A percentile compares a stretch with the other conserved stretches of the same genome.
These are phyloP conservation scores for Plantago major DNA, from an alignment of 257 asterid species.

Conservation along the genomic window DNA sequence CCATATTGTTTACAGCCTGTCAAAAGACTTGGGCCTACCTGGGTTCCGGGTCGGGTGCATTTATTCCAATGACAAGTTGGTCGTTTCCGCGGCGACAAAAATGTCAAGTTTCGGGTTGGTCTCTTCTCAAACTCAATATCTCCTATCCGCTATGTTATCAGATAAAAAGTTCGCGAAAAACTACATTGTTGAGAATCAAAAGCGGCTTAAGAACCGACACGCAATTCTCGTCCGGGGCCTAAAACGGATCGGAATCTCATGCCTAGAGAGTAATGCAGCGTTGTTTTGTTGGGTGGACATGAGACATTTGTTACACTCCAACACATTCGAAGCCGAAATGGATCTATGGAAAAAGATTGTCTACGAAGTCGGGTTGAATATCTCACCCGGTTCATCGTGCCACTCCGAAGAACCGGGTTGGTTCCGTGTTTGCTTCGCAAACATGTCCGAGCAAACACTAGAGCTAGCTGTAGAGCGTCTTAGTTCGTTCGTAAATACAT, in stretches of 20 bases:
- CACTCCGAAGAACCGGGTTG: constrained; percentile 85
- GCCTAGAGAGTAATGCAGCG: constrained; percentile 66
- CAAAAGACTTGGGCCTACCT: constrained; percentile 85
- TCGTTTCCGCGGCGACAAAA: constrained; percentile 73
- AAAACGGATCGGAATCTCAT: constrained; percentile 37
- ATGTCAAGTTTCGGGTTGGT: constrained; percentile 85
- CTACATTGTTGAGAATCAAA: constrained; percentile 47
- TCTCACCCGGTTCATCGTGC: constrained; percentile 85
- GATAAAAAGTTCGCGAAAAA: constrained; percentile 48
- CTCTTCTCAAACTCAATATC: constrained; percentile 78
- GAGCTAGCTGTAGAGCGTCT: constrained; percentile 55
- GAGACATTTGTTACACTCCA: constrained; percentile 54
- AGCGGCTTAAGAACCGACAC: constrained; percentile 51
- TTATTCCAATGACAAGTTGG: constrained; percentile 54
- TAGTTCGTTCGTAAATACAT: constrained; percentile 34
- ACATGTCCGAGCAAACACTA: constrained; percentile 68
- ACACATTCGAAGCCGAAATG: constrained; percentile 55
- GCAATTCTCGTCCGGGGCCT: constrained; percentile 54
- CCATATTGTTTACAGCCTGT: constrained; percentile 76
- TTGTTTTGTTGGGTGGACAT: constrained; percentile 84
- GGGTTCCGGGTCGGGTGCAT: constrained; percentile 84
- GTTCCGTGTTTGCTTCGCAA: constrained; percentile 81
- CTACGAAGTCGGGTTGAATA: constrained; percentile 69
- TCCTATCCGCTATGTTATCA: constrained; percentile 62
- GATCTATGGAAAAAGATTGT: constrained; percentile 79